These are phyloP conservation scores for Agapanthus africanus DNA, from an alignment of 106 monocot genomes.

Conservation along the genomic window DNA sequence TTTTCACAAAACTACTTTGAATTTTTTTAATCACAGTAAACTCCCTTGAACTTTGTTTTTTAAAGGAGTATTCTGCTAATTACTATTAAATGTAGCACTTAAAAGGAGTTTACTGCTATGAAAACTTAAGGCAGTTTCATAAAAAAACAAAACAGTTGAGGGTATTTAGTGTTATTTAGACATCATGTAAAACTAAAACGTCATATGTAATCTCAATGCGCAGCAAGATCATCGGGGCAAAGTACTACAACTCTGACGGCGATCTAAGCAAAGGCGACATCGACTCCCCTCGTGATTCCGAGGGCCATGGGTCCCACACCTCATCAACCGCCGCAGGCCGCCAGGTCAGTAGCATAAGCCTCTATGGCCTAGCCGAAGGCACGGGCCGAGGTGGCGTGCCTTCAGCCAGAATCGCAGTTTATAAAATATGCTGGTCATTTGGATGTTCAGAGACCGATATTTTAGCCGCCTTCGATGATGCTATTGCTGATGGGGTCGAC, in stretches of 20 bases:
- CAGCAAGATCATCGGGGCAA: constrained; percentile 32
- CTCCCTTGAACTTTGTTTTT: too few species aligned
- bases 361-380: constrained; percentile 31
- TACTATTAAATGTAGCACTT: too few species aligned
- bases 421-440: constrained; percentile 49
- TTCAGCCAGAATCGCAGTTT: constrained; percentile 33
- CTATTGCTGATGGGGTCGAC: constrained; percentile 48
- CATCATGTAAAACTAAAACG: too few species aligned
- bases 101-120: too few species aligned
- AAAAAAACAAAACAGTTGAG: too few species aligned
- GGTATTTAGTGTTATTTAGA: too few species aligned
- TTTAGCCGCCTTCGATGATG: constrained; percentile 29
- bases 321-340: constrained; percentile 51
- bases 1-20: too few species aligned
- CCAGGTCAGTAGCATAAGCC: constrained; percentile 18
- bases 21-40: too few species aligned
- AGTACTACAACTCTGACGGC: constrained; percentile 12
- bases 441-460: constrained; percentile 12
- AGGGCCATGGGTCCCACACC: constrained; percentile 64
- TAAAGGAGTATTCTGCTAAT: too few species aligned
- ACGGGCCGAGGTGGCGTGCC: constrained; percentile 41
- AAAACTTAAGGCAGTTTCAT: too few species aligned
- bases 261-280: background rate
- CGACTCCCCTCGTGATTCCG: constrained; percentile 30
- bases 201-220: too few species aligned